These are phyloP conservation scores for Stephanodiscus minutulus DNA, from an alignment of 108 stramenopile genomes.

Conservation along the genomic window DNA sequence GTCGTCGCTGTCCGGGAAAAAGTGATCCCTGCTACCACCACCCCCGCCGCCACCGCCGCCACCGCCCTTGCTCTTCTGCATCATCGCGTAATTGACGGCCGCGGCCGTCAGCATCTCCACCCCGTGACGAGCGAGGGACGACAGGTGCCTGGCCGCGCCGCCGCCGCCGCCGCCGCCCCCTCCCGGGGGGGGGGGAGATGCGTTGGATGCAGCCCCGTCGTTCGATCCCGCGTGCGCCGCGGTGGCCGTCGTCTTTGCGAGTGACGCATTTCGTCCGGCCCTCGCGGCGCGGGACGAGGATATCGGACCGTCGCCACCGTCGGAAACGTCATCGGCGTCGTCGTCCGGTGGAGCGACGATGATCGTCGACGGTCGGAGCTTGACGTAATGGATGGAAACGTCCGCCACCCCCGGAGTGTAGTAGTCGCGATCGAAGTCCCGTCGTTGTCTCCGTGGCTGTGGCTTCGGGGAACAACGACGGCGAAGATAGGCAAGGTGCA, in stretches of 20 bases:
- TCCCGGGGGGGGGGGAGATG: too few relatives aligned
- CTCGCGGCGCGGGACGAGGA: too few relatives aligned
- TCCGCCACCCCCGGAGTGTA: conserved; percentile 75
- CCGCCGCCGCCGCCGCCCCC: neutral
- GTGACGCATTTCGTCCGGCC: too few relatives aligned
- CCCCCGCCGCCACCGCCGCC: too few relatives aligned
- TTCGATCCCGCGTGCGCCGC: neutral
- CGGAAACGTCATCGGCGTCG: neutral
- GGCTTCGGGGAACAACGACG: neutral
- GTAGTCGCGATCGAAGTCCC: neutral
- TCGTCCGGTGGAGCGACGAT: neutral
- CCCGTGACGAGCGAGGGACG: conserved; percentile 7
- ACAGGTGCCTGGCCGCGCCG: neutral
- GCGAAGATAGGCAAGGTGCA: conserved; percentile 3
- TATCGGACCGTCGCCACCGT: neutral
- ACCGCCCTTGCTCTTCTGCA: neutral
- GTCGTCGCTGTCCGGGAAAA: conserved; percentile 38
- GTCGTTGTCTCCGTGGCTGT: neutral
- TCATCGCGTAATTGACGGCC: neutral
- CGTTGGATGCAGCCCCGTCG: neutral
- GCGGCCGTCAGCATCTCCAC: neutral
- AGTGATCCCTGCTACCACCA: conserved; percentile 44
- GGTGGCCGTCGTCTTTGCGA: neutral
- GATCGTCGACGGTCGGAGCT: conserved; percentile 57
- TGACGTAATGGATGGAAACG: conserved; percentile 59